Base-by-base conservation (phyloP, 257 asterid species). In the Solanum dulcamara region DNA sequence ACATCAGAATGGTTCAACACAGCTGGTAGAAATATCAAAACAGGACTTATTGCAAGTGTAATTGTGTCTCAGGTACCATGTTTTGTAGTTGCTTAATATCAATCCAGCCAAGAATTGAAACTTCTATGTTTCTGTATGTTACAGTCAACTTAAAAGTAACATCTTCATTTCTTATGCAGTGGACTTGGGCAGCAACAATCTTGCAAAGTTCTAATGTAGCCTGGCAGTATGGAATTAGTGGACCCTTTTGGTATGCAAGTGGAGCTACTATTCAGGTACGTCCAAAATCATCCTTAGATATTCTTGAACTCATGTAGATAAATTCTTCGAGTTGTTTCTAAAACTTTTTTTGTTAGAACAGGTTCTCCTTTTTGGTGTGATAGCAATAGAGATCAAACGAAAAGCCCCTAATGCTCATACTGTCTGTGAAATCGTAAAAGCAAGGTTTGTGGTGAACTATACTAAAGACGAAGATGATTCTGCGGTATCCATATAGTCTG, bases 121-220 rank as follows among this genome's bases (percentile, higher is more conserved):
- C 18, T 38, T n/a, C 2, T 38, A 7, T 0, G 57, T 42, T n/a
- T 0, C 57, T 74, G 14, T 42, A 26, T 7, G 60, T 42, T 75
- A 75, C 15, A 46, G 44, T 75, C 60, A 44, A 75, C 60, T 77
- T 28, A 26, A 77, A 26, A 3, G 37, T 26, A 60, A 33, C 37
- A 26, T 62, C 7, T 88, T 46, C 53, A 51, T 18, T 18, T 81
- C 26, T 80, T 86, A 32, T 89, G 89, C 88, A 96, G 99, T 96
- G 98, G 98, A 96, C 99, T 62, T 96, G 99, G 98, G 98, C 99
- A 79, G 98, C 99, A 6, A 96, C 99, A 17, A 96, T 96, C 87
- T 90, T 96, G 82, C 99, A 94, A 86, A 96, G 99, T 85, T 96
- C 99, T 10, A 96, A 96, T 18, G 98, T 96, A 6, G 98, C 98